Percentiles rank a stretch among this genome's conserved stretches.
phyloP scores from a whole-genome alignment of 371 early-diverging fungal species.

The Apophysomyces trapeziformis region DNA sequence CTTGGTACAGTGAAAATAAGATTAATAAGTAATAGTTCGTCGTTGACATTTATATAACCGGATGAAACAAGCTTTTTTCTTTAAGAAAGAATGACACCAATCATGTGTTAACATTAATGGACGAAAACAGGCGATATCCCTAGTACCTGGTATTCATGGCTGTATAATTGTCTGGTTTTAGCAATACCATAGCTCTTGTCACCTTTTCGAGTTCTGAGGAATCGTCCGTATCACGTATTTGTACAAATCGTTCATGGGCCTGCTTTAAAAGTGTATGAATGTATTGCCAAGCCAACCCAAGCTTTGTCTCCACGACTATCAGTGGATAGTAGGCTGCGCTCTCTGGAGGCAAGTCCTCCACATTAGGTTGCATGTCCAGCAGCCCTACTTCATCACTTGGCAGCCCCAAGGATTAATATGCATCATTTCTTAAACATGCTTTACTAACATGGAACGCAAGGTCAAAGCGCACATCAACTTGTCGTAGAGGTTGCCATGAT shows the following conservation, averaged over 20 bases:
- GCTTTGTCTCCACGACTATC: conserved; percentile 36
- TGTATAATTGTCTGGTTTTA: conserved; percentile 62
- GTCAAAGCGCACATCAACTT: neutral
- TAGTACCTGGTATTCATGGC: conserved; percentile 62
- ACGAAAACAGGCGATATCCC: no score
- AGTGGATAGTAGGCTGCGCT: conserved; percentile 35
- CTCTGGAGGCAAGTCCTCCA: conserved; percentile 26
- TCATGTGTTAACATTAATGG: neutral
- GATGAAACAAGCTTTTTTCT: conserved; percentile 41
- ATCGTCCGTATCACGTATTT: conserved; percentile 1
- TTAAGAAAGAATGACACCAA: neutral
- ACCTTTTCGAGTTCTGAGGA: conserved; percentile 24
- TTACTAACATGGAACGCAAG: neutral
- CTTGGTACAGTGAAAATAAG: conserved; percentile 56
- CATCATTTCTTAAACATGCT: neutral
- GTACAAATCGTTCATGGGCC: conserved; percentile 26
- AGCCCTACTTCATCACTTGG: conserved; percentile 44
- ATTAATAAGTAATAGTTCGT: conserved; percentile 48
- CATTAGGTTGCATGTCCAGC: conserved; percentile 24
- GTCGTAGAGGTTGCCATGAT: neutral
- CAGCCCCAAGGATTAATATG: neutral
- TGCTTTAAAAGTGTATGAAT: conserved; percentile 25
- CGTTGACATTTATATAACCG: conserved; percentile 26
- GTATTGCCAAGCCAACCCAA: conserved; percentile 32
- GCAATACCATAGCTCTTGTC: conserved; percentile 43